Evolutionary conservation across 2,329 filamentous ascomycete genomes (phyloP).

Genomic region (Aureobasidium sp.): DNA sequence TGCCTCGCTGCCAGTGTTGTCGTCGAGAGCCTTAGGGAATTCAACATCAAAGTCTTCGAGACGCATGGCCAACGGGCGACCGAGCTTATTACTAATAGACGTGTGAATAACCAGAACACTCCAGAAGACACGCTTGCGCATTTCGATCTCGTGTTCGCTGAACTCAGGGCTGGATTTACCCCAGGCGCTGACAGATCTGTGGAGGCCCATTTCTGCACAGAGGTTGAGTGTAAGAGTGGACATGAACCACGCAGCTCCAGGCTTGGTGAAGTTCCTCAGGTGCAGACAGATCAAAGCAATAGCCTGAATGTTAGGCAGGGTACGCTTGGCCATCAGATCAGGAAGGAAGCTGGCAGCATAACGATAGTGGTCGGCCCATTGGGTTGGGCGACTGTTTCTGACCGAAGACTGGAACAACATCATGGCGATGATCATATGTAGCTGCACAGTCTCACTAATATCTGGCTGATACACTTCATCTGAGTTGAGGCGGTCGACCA

Average conservation of each 20-base stretch:
- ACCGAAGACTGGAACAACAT: constrained; percentile 72
- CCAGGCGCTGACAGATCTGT: constrained; percentile 60
- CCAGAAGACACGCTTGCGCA: constrained; percentile 75
- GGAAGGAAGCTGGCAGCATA: constrained; percentile 63
- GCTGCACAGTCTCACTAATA: constrained; percentile 56
- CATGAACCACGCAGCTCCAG: constrained; percentile 64
- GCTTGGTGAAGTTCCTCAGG: constrained; percentile 69
- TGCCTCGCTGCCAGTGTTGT: constrained; percentile 59
- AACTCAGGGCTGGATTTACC: constrained; percentile 35
- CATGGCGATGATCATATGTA: constrained; percentile 72
- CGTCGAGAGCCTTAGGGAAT: constrained; percentile 61
- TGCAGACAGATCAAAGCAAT: constrained; percentile 63
- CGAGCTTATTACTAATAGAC: constrained; percentile 65
- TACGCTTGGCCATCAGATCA: constrained; percentile 53
- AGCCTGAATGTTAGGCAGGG: constrained; percentile 62
- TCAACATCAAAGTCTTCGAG: constrained; percentile 72
- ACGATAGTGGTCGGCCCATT: constrained; percentile 71
- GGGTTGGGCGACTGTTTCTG: constrained; percentile 56
- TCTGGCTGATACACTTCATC: constrained; percentile 56
- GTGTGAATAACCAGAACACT: constrained; percentile 57
- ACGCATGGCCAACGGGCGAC: constrained; percentile 66
- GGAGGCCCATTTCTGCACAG: constrained; percentile 67
- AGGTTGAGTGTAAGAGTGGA: constrained; percentile 56
- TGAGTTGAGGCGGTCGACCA: constrained; percentile 64
- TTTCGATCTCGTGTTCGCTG: constrained; percentile 59